Evolutionary conservation across 2,329 filamentous ascomycete genomes (phyloP), one percentile per base, ranked within the genome.

Genomic region (Talaromyces rugulosus): DNA sequence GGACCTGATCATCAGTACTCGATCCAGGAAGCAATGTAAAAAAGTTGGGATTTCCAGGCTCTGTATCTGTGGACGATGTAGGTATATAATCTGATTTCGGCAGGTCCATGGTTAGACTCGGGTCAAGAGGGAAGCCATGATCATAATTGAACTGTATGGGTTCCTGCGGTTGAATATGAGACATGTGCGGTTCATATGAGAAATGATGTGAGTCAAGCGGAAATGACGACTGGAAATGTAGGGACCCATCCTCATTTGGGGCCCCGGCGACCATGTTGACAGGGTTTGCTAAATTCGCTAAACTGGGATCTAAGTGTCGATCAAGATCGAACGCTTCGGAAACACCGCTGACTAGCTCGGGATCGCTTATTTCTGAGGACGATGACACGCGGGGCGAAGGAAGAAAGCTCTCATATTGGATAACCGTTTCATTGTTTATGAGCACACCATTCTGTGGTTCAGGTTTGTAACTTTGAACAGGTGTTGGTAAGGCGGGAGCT

Each of bases 371-470:
- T 34, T 64, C 63, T 5, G 61, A 63, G 30, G 61, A 62, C 28
- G 60, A 64, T 28, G 63, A 63, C n/a, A 63, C 63, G 18, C 61
- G 61, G 42, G 63, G 63, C 14, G 63, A 64, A 16, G 63, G 63
- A 28, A 64, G 61, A 33, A 63, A 64, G 54, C 63, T 64, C 18
- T 62, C 58, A 31, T 44, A 58, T 51, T 56, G 57, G 28, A 63
- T 63, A 18, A 60, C 54, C 18, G 63, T 58, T 34, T 63, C 63
- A 31, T 63, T 57, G 42, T 60, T 64, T 27, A 63, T 55, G 18
- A 53, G 50, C 40, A 63, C 42, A 12, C 57, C 56, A 11, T 36
- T 36, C 5, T 53, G 60, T 31, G 36, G 8, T 8, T 64, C 59
- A 28, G 50, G 50, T 50, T 64, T 59, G 30, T 54, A 56, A 31